A percentile compares a stretch with the other conserved stretches of the same genome.
These are phyloP conservation scores for Diplodia mutila DNA, from an alignment of 2,329 filamentous ascomycete genomes.

Conservation along the genomic window DNA sequence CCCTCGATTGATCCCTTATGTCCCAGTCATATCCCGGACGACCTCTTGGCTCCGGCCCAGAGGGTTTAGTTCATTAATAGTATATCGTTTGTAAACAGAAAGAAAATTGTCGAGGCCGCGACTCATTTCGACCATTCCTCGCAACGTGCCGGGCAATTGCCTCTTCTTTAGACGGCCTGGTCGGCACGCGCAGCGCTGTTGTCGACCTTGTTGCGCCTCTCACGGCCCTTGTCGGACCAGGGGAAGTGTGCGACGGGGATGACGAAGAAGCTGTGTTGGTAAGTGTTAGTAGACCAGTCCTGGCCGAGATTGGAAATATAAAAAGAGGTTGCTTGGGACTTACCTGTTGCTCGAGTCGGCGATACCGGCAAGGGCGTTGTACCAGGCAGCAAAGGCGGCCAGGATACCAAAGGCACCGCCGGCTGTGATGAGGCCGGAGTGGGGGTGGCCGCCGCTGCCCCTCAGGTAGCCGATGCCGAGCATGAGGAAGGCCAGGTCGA, in stretches of 20 bases:
- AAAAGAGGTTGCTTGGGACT: slow-evolving; percentile 16
- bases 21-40: not conserved
- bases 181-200: slow-evolving; percentile 45
- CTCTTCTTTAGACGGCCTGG: slow-evolving; percentile 20
- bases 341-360: slow-evolving; percentile 58
- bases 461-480: slow-evolving; percentile 59
- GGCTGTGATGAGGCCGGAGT: slow-evolving; percentile 53
- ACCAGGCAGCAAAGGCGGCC: slow-evolving; percentile 59
- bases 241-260: slow-evolving; percentile 93
- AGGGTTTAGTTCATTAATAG: not conserved
- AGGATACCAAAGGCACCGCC: slow-evolving; percentile 58
- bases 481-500: slow-evolving; percentile 62
- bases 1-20: not conserved
- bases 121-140: not conserved
- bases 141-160: not conserved
- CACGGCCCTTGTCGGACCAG: slow-evolving; percentile 66
- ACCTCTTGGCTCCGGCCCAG: slow-evolving; percentile 4
- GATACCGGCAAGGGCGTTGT: slow-evolving; percentile 59
- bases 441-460: slow-evolving; percentile 45
- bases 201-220: slow-evolving; percentile 43
- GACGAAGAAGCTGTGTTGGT: slow-evolving; percentile 75
- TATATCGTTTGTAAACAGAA: not conserved
- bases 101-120: not conserved
- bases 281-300: not conserved
- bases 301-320: not conserved